Base-by-base conservation (phyloP, 2,329 filamentous ascomycete species). In the Aaosphaeria pasadenensis region DNA sequence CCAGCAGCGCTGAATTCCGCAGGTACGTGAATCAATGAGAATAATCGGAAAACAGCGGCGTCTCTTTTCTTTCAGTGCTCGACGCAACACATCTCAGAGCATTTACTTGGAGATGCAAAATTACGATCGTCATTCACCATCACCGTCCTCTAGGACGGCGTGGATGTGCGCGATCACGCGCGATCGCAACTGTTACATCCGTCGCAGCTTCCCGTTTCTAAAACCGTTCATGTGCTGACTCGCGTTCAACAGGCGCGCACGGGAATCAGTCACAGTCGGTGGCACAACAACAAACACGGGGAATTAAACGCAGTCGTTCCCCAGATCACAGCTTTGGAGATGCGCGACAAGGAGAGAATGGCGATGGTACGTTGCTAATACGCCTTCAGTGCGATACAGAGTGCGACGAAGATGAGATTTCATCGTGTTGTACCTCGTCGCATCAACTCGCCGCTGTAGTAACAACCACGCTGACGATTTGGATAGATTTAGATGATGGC, bases 231-330 rank as follows among this genome's bases (percentile, higher is more conserved):
- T 24, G 17, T 24, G 17, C 17, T 24, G 3, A 36, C 33, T 9
- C n/a, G 40, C 13, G 30, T 42, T 39, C 42, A 28, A 48, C 51
- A 68, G 59, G 60, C 57, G 58, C 59, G 42, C 61, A 70, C 47
- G 58, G 55, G 45, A 58, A 56, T 55, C 52, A 62, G 49, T 54
- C 60, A 13, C 66, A 66, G 50, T 46, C 54, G 42, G 60, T 62
- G 45, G 59, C 66, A 58, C 63, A 59, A 49, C 67, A 67, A 58
- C 55, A 59, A 42, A 65, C 64, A 35, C 63, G 70, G 33, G 70
- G 70, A 46, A 51, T 71, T 51, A 73, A 73, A 55, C 67, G 70
- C 56, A 72, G 70, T 55, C 69, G 70, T 55, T 71, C 70, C 44
- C 69, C 69, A 36, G 70, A 72, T 35, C 63, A 66, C 54, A 63